Evolutionary conservation across 2,329 filamentous ascomycete genomes (phyloP).

Genomic region (Talaromyces pinophilus): DNA sequence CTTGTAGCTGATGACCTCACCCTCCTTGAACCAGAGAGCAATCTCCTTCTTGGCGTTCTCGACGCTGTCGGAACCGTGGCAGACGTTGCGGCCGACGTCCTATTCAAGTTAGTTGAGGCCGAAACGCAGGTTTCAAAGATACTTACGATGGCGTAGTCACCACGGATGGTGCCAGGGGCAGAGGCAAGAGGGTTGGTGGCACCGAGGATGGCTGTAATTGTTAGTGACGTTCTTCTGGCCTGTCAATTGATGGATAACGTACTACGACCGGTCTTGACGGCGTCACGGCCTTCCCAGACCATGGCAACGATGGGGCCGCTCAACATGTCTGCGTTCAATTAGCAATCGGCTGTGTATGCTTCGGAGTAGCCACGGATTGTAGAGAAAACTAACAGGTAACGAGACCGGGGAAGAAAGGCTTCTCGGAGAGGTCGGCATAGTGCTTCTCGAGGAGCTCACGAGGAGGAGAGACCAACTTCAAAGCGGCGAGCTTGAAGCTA

Average conservation of each 20-base stretch:
- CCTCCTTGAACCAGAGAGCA: slow-evolving; percentile 92
- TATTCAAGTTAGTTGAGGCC: slow-evolving; percentile 31
- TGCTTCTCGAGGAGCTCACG: slow-evolving; percentile 98
- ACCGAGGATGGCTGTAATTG: slow-evolving; percentile 74
- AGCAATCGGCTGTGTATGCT: not conserved
- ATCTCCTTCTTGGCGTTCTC: slow-evolving; percentile 99
- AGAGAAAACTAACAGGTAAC: slow-evolving; percentile 71
- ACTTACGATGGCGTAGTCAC: slow-evolving; percentile 75
- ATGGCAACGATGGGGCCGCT: slow-evolving; percentile 97
- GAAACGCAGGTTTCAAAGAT: not conserved
- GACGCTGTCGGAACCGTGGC: slow-evolving; percentile 98
- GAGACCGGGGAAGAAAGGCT: slow-evolving; percentile 96
- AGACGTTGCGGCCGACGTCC: slow-evolving; percentile 96
- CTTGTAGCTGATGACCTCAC: slow-evolving; percentile 85
- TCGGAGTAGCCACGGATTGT: not conserved
- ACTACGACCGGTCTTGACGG: slow-evolving; percentile 96
- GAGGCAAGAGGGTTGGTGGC: slow-evolving; percentile 98
- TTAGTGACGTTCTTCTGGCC: slow-evolving; percentile 25
- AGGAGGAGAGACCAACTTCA: slow-evolving; percentile 88
- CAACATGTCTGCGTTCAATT: slow-evolving; percentile 73
- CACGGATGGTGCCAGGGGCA: slow-evolving; percentile 95
- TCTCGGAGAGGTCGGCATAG: slow-evolving; percentile 88
- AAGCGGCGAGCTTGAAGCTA: slow-evolving; percentile 96
- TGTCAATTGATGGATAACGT: slow-evolving; percentile 44
- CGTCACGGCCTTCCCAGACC: slow-evolving; percentile 99